These are phyloP conservation scores for Saccharomyces hybrid DNA, from an alignment of 1,139 yeast species.

Conservation along the genomic window DNA sequence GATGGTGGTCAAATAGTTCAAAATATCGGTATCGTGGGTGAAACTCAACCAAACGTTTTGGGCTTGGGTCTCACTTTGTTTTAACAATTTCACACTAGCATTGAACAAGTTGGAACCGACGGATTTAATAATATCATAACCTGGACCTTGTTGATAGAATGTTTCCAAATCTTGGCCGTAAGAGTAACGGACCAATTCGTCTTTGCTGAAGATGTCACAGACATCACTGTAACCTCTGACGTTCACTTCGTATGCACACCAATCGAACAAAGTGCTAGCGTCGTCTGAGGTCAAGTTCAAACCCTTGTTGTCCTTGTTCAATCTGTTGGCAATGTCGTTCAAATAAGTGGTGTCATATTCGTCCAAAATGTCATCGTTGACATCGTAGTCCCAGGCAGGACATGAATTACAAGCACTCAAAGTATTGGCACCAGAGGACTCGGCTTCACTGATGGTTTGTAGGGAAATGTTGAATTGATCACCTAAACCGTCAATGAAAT, in stretches of 20 bases:
- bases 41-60: constrained; percentile 39
- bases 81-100: constrained; percentile 33
- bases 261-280: constrained; percentile 37
- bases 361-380: constrained; percentile 18
- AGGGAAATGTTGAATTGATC: constrained; percentile 10
- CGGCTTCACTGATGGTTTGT: constrained; percentile 31
- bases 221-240: constrained; percentile 47
- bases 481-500: constrained; percentile 11
- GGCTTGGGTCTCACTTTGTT: constrained; percentile 18
- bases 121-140: constrained; percentile 38
- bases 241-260: constrained; percentile 53
- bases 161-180: constrained; percentile 41
- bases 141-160: constrained; percentile 49
- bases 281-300: constrained; percentile 38
- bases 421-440: constrained; percentile 35
- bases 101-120: constrained; percentile 46
- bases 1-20: constrained; percentile 42
- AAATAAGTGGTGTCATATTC: constrained; percentile 29
- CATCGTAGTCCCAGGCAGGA: background rate
- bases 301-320: constrained; percentile 37
- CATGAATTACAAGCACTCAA: constrained; percentile 29
- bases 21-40: constrained; percentile 53
- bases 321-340: constrained; percentile 34
- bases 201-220: constrained; percentile 46
- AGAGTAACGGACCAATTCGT: constrained; percentile 44